phyloP scores from a whole-genome alignment of 495 filamentous ascomycete genomes.

The Pseudevernia furfuracea region DNA sequence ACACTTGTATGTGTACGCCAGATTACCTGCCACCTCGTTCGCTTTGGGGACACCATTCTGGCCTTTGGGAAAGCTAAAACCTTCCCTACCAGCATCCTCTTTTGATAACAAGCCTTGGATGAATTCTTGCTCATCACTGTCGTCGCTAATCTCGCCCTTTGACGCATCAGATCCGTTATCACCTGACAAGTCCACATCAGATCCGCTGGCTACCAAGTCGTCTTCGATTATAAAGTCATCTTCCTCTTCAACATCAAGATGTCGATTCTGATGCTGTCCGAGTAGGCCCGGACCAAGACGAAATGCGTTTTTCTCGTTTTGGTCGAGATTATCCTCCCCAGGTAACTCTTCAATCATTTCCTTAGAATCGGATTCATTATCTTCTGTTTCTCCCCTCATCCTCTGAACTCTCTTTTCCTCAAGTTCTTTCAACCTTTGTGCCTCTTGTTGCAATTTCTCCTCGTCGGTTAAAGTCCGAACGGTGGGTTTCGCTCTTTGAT shows the following conservation, averaged over 20 bases:
- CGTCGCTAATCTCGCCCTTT: conserved; percentile 45
- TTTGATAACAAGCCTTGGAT: conserved; percentile 53
- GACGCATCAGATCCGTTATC: conserved; percentile 45
- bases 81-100: conserved; percentile 39
- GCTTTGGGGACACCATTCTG: conserved; percentile 16
- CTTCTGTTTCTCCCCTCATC: conserved; percentile 61
- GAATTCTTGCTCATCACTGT: conserved; percentile 52
- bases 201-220: conserved; percentile 65
- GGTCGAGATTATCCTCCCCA: conserved; percentile 33
- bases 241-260: conserved; percentile 68
- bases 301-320: conserved; percentile 50
- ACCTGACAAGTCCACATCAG: conserved; percentile 46
- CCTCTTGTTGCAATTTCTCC: conserved; percentile 70
- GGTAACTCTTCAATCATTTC: conserved; percentile 39
- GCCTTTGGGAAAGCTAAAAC: conserved; percentile 29
- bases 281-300: conserved; percentile 39
- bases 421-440: conserved; percentile 62
- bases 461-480: conserved; percentile 88
- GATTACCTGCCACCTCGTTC: conserved; percentile 38
- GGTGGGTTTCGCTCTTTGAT: conserved; percentile 73
- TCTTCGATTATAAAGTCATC: conserved; percentile 89
- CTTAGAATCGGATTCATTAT: conserved; percentile 41
- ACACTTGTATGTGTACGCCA: conserved; percentile 79
- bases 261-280: conserved; percentile 30
- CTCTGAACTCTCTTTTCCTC: conserved; percentile 67